Percentiles rank a stretch among this genome's conserved stretches.
These are phyloP conservation scores for Lyophyllum decastes DNA, from an alignment of 768 basidiomycete genomes.

Conservation along the genomic window DNA sequence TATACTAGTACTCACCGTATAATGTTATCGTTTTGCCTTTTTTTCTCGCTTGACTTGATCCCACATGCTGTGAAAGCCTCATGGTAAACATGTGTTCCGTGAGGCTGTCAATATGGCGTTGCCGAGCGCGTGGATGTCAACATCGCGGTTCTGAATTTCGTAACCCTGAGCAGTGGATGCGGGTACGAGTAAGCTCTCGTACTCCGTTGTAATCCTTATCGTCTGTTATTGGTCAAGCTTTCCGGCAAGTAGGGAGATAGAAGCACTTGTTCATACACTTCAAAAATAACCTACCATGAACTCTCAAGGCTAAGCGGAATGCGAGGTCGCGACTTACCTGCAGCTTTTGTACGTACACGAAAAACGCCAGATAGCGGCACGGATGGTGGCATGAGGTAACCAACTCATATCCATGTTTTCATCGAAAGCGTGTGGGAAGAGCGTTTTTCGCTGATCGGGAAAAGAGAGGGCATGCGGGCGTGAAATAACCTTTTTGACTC, in stretches of 20 bases:
- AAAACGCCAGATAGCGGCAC: not conserved
- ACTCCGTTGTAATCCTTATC: not conserved
- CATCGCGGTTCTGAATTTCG: not conserved
- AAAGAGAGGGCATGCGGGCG: not conserved
- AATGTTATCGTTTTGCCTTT: conserved; percentile 14
- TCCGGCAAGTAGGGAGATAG: not conserved
- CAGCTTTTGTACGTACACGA: not conserved
- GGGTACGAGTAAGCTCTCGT: not conserved
- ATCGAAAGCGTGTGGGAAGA: not conserved
- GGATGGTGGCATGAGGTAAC: not conserved
- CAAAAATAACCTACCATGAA: not conserved
- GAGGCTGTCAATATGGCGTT: not conserved
- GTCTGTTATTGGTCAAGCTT: not conserved
- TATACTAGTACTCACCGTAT: conserved; percentile 11
- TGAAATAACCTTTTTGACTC: conserved; percentile 14
- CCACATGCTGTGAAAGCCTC: conserved; percentile 6
- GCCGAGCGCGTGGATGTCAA: not conserved
- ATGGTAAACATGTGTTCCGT: conserved; percentile 15
- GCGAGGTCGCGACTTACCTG: not conserved
- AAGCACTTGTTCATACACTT: not conserved
- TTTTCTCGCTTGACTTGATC: not conserved
- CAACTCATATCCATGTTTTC: not conserved
- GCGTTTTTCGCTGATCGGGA: not conserved
- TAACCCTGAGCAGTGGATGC: not conserved
- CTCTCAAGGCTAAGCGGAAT: not conserved